Conservation (phyloP, 768 basidiomycete genomes). For the Boletus sp. region DNA sequence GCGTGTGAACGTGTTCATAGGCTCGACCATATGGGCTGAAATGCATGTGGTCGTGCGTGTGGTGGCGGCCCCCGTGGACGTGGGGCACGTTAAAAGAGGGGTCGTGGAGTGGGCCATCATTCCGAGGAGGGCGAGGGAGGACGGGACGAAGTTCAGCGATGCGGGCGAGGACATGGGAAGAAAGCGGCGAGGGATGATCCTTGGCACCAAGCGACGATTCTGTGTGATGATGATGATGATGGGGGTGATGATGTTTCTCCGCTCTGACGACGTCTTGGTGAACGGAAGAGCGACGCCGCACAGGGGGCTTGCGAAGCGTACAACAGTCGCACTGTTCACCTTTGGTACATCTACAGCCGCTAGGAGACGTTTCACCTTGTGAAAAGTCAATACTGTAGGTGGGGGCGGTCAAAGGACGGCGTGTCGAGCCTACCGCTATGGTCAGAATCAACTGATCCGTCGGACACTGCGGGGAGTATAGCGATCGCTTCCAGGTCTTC, state of each 20-base stretch:
- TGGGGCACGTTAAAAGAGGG: conserved; percentile 46
- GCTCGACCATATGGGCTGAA: conserved; percentile 71
- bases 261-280: conserved; percentile 29
- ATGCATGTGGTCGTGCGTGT: conserved; percentile 46
- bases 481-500: conserved; percentile 58
- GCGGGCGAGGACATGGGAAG: conserved; percentile 54
- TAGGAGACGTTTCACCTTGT: conserved; percentile 43
- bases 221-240: conserved; percentile 13
- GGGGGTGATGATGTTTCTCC: conserved; percentile 18
- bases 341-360: conserved; percentile 46
- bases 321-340: conserved; percentile 57
- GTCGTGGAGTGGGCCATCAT: conserved; percentile 42
- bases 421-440: conserved; percentile 59
- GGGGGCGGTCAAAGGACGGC: conserved; percentile 38
- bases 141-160: conserved; percentile 67
- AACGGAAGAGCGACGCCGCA: conserved; percentile 33
- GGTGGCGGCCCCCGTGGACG: conserved; percentile 41
- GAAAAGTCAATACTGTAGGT: conserved; percentile 43
- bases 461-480: conserved; percentile 36
- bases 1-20: conserved; percentile 48
- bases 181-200: conserved; percentile 24
- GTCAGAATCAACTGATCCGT: conserved; percentile 59
- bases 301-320: conserved; percentile 44
- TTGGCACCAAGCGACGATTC: conserved; percentile 13
- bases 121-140: conserved; percentile 54